Evolutionary conservation across 176 grass and related monocot genomes (phyloP).

Genomic region (Triticum dicoccoides): DNA sequence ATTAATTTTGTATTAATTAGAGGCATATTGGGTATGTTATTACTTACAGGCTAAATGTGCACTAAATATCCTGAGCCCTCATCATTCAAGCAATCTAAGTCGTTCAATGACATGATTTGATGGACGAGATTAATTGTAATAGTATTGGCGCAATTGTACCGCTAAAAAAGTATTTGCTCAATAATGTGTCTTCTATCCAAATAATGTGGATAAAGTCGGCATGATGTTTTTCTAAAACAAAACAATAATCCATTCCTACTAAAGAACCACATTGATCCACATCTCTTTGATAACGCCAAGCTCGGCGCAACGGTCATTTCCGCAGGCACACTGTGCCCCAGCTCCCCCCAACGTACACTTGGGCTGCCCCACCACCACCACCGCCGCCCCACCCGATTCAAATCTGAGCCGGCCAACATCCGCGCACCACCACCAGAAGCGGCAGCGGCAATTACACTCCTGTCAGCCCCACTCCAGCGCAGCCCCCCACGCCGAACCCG

Average conservation of each 20-base stretch:
- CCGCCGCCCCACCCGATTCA: not conserved
- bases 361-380: not conserved
- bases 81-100: no score
- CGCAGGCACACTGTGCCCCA: not conserved
- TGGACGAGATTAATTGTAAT: no score
- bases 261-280: not conserved
- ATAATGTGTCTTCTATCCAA: no score
- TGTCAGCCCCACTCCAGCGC: slow-evolving; percentile 15
- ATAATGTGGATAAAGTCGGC: no score
- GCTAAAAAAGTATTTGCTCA: no score
- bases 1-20: no score
- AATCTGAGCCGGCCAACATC: not conserved
- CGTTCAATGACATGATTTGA: no score
- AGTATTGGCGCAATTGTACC: no score
- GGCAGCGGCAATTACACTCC: slow-evolving; percentile 3
- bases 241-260: not conserved
- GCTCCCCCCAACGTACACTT: not conserved
- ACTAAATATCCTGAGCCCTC: no score
- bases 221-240: not conserved
- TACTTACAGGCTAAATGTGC: no score
- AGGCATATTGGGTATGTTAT: no score
- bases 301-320: not conserved
- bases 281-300: not conserved
- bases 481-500: not conserved
- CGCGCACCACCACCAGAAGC: not conserved